These are phyloP conservation scores for Tulasnella sp. DNA, from an alignment of 768 basidiomycete species.

Conservation along the genomic window DNA sequence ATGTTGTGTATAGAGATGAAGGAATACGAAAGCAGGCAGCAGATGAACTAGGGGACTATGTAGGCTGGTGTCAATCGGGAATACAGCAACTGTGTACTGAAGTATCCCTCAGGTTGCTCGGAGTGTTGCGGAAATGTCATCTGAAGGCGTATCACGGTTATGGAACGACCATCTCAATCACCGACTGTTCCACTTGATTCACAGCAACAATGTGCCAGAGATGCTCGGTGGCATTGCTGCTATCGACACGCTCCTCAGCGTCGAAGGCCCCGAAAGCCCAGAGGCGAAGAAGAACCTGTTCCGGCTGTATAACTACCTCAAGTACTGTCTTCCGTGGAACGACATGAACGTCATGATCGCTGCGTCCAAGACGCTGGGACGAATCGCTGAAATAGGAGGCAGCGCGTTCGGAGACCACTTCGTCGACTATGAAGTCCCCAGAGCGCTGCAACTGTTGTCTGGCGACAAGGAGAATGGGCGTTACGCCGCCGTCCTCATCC, in stretches of 20 bases:
- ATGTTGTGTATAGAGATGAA: conserved; percentile 35
- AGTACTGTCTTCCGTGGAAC: conserved; percentile 84
- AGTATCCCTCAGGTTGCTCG: conserved; percentile 61
- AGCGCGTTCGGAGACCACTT: conserved; percentile 84
- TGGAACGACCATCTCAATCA: conserved; percentile 87
- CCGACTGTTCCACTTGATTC: conserved; percentile 78
- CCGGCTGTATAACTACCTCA: conserved; percentile 91
- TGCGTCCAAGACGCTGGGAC: conserved; percentile 88
- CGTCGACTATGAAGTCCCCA: conserved; percentile 87
- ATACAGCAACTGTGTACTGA: background rate
- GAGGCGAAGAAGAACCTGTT: conserved; percentile 64
- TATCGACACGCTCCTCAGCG: conserved; percentile 79
- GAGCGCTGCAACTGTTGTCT: conserved; percentile 78
- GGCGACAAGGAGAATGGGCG: conserved; percentile 77
- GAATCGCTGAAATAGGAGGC: conserved; percentile 83
- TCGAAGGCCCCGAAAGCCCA: conserved; percentile 77
- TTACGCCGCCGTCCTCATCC: conserved; percentile 90
- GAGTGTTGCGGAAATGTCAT: conserved; percentile 76
- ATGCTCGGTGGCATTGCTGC: conserved; percentile 86
- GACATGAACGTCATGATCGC: conserved; percentile 94
- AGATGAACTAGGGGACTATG: conserved; percentile 39
- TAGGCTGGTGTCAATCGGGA: conserved; percentile 15
- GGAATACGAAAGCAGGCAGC: conserved; percentile 40
- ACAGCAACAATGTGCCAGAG: conserved; percentile 75
- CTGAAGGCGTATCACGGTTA: conserved; percentile 76